Percentiles rank a stretch among this genome's conserved stretches.
Conservation (phyloP, 768 basidiomycete species). For the Tylopilus cervinicoccineus region DNA sequence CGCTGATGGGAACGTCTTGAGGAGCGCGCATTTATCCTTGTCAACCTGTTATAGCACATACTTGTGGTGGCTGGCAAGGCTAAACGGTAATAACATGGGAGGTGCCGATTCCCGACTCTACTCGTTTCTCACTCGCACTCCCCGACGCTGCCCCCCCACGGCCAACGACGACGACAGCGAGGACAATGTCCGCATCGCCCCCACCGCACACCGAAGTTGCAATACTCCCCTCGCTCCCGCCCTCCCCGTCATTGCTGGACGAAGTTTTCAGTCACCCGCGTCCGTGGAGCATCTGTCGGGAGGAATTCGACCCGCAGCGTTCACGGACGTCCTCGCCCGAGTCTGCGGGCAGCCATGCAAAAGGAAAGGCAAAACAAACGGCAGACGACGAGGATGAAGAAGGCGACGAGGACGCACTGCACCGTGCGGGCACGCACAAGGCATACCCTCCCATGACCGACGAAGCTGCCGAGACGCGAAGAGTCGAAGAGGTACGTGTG, state of each 20-base stretch:
- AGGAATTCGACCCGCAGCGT: slow-evolving; percentile 16
- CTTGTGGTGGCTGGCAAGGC: too few relatives aligned
- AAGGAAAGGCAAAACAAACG: slow-evolving; percentile 33
- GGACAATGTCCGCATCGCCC: slow-evolving; percentile 17
- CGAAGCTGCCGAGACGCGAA: slow-evolving; percentile 61
- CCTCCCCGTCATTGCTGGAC: slow-evolving; percentile 37
- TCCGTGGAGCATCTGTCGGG: slow-evolving; percentile 32
- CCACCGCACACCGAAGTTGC: slow-evolving; percentile 8
- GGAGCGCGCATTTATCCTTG: neutral
- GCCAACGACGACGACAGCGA: slow-evolving; percentile 10
- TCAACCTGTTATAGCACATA: too few relatives aligned
- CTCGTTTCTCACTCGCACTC: neutral
- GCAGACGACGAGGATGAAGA: slow-evolving; percentile 16
- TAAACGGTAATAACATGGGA: neutral
- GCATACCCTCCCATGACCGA: slow-evolving; percentile 67
- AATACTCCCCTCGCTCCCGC: slow-evolving; percentile 32
- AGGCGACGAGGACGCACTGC: slow-evolving; percentile 22
- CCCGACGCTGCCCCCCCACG: neutral
- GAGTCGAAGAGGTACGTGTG: slow-evolving; percentile 63
- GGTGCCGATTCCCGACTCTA: slow-evolving; percentile 12
- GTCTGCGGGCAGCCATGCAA: slow-evolving; percentile 5
- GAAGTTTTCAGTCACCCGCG: slow-evolving; percentile 41
- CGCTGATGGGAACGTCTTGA: too few relatives aligned
- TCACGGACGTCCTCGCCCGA: slow-evolving; percentile 19
- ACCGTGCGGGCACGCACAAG: slow-evolving; percentile 18